A percentile compares a stretch with the other conserved stretches of the same genome.
These are phyloP conservation scores for Pythium rishiriense DNA, from an alignment of 352 stramenopile genomes.

Conservation along the genomic window DNA sequence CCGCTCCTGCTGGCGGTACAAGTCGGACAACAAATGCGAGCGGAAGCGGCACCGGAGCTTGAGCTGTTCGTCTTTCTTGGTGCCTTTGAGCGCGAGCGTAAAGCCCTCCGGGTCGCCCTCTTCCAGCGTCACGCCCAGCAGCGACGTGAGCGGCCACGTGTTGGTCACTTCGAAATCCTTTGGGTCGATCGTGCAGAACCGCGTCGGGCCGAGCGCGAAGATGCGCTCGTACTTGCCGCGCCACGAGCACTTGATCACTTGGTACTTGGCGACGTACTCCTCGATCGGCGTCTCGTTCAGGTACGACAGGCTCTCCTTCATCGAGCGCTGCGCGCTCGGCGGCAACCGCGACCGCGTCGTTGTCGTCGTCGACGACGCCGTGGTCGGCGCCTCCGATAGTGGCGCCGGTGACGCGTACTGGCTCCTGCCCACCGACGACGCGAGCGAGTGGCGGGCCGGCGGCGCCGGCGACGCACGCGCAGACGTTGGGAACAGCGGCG, in stretches of 20 bases:
- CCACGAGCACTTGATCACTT: conserved; percentile 84
- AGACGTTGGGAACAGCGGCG: conserved; percentile 19
- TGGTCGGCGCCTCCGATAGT: conserved; percentile 3
- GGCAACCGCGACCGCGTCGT: conserved; percentile 17
- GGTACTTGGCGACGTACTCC: conserved; percentile 84
- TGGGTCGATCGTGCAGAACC: conserved; percentile 86
- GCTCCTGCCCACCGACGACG: conserved; percentile 8
- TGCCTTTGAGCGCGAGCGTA: conserved; percentile 58
- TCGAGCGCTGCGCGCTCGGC: conserved; percentile 13
- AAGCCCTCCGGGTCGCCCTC: conserved; percentile 61
- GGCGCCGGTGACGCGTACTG: conserved; percentile 1
- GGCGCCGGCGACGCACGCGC: neutral
- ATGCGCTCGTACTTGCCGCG: conserved; percentile 88
- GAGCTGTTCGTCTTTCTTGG: conserved; percentile 84
- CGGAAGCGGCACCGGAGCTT: conserved; percentile 81
- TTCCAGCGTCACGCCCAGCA: conserved; percentile 64
- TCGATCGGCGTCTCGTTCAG: conserved; percentile 58
- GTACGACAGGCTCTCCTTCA: conserved; percentile 38
- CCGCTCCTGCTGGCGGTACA: conserved; percentile 71
- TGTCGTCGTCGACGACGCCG: conserved; percentile 22
- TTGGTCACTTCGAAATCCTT: conserved; percentile 89
- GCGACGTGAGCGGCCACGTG: conserved; percentile 69
- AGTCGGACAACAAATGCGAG: conserved; percentile 70
- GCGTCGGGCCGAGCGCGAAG: conserved; percentile 70
- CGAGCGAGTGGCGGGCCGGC: conserved; percentile 10